A percentile compares a stretch with the other conserved stretches of the same genome.
Evolutionary conservation across 768 basidiomycete genomes (phyloP).

Genomic region (Calocera cornea): DNA sequence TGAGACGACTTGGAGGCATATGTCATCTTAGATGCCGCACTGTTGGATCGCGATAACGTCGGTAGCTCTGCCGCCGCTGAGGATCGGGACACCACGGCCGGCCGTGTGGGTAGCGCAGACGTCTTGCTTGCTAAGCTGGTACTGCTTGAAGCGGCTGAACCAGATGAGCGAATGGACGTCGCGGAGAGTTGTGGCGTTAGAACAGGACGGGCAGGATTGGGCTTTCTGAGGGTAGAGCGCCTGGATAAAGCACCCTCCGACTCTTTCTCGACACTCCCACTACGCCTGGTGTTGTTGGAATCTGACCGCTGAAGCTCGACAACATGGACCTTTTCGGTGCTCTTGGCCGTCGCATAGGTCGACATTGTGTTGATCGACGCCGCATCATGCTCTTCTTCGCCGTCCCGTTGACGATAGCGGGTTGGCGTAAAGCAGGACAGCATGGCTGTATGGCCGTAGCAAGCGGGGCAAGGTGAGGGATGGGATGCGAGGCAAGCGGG

Average conservation of each 20-base stretch:
- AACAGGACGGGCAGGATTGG: neutral
- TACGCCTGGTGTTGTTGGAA: neutral
- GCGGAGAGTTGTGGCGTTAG: neutral
- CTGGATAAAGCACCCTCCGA: neutral
- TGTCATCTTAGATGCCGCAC: neutral
- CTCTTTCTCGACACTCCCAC: neutral
- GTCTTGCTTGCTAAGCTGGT: neutral
- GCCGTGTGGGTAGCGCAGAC: neutral
- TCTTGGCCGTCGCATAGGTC: neutral
- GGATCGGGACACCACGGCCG: neutral
- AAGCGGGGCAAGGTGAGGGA: neutral
- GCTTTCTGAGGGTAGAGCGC: neutral
- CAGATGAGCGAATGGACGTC: neutral
- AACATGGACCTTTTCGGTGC: neutral
- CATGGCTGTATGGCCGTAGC: neutral
- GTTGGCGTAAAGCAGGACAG: neutral
- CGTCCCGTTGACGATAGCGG: neutral
- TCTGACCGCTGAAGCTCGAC: neutral
- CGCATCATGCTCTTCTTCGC: neutral
- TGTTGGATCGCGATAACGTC: neutral
- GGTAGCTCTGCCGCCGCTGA: neutral
- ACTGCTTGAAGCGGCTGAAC: neutral
- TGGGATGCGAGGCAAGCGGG: neutral
- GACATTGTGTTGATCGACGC: neutral
- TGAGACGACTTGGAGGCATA: neutral